Evolutionary conservation across 805 yeast species (phyloP).

Genomic region (Wickerhamiella brachini): DNA sequence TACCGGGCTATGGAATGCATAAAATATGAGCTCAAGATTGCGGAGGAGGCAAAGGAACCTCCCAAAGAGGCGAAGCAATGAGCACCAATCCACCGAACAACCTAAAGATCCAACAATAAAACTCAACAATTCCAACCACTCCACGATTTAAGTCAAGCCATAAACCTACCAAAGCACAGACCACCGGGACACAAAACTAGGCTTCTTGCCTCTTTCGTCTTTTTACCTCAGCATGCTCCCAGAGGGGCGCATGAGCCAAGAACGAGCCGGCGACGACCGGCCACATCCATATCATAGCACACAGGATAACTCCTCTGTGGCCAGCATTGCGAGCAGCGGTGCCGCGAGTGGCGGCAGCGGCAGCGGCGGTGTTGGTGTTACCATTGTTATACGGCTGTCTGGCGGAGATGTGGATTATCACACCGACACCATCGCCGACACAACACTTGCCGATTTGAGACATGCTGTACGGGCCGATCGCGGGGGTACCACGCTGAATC

Average conservation of each 20-base stretch:
- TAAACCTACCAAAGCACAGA: too few relatives aligned
- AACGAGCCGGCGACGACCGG: neutral
- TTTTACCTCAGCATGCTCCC: neutral
- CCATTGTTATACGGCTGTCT: slow-evolving; percentile 1
- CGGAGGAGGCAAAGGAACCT: slow-evolving; percentile 6
- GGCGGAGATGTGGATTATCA: slow-evolving; percentile 1
- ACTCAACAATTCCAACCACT: neutral
- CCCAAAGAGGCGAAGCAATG: neutral
- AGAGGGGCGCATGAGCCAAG: neutral
- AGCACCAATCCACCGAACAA: neutral
- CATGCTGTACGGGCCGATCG: slow-evolving; percentile 29
- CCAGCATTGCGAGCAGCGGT: too few relatives aligned
- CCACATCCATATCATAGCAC: too few relatives aligned
- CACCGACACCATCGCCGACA: slow-evolving; percentile 4
- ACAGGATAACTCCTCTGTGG: too few relatives aligned
- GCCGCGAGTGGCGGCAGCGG: neutral
- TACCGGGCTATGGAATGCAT: slow-evolving; percentile 88
- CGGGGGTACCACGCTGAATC: slow-evolving; percentile 26
- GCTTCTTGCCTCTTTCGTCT: too few relatives aligned
- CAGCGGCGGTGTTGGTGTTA: neutral
- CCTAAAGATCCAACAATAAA: too few relatives aligned
- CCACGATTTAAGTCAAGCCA: too few relatives aligned
- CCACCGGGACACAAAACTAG: too few relatives aligned
- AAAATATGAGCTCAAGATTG: slow-evolving; percentile 51
- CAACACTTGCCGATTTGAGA: slow-evolving; percentile 29